These are phyloP conservation scores for Lolium rigidum DNA, from an alignment of 176 grass and related monocot species.

Conservation along the genomic window DNA sequence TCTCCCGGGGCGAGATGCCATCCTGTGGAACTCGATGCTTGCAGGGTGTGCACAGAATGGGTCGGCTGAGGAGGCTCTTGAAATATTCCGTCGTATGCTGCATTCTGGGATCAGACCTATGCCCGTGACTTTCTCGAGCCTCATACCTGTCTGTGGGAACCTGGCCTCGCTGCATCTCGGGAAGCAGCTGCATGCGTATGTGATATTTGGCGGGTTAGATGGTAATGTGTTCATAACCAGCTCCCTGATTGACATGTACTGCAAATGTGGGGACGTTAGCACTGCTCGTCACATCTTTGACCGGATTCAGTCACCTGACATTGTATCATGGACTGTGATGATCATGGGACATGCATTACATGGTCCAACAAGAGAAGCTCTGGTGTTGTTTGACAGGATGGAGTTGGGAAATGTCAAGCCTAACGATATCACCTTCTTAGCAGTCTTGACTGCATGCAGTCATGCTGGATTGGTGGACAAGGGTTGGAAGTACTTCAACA, in stretches of 20 bases:
- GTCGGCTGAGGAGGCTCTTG: constrained; percentile 60
- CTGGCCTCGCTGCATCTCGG: constrained; percentile 54
- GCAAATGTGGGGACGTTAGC: constrained; percentile 69
- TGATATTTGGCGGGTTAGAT: constrained; percentile 51
- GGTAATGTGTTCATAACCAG: constrained; percentile 61
- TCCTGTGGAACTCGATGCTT: constrained; percentile 71
- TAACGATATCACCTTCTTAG: constrained; percentile 70
- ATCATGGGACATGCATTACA: constrained; percentile 82
- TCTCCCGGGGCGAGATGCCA: constrained; percentile 45
- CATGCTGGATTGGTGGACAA: constrained; percentile 83
- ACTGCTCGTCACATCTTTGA: constrained; percentile 59
- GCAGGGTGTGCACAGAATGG: constrained; percentile 68
- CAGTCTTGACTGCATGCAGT: constrained; percentile 73
- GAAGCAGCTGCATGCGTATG: constrained; percentile 65
- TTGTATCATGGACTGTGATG: constrained; percentile 74
- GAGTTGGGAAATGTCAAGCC: constrained; percentile 57
- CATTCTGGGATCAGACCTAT: constrained; percentile 45
- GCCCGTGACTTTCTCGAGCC: constrained; percentile 63
- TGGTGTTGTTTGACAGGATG: constrained; percentile 67
- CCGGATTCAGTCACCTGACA: constrained; percentile 51
- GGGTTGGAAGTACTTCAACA: constrained; percentile 64
- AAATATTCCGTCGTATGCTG: constrained; percentile 65
- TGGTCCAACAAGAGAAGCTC: constrained; percentile 69
- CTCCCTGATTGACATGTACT: constrained; percentile 78
- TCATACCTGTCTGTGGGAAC: constrained; percentile 69